phyloP scores from a whole-genome alignment of 1,284 basidiomycete species.

The Ustilago tritici region DNA sequence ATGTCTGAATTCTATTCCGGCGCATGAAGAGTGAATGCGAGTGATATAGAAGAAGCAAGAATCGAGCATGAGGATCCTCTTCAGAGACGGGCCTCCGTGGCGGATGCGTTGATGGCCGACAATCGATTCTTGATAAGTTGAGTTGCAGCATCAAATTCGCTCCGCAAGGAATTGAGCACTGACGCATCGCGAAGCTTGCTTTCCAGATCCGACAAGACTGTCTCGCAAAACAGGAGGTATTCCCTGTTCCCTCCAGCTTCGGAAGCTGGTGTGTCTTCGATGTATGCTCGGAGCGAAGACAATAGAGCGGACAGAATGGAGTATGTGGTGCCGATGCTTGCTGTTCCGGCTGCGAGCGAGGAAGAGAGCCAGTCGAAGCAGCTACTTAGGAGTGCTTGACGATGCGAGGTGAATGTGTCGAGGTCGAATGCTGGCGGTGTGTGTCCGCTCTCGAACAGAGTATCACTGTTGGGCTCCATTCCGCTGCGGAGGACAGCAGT shows the following conservation, averaged over 20 bases:
- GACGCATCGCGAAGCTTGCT: background rate
- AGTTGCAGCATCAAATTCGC: slow-evolving; percentile 2
- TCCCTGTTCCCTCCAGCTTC: slow-evolving; percentile 1
- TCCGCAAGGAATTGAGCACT: slow-evolving; percentile 11
- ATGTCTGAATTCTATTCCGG: too few species aligned
- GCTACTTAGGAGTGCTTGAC: slow-evolving; percentile 11
- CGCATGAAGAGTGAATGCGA: too few species aligned
- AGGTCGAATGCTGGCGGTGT: slow-evolving; percentile 16
- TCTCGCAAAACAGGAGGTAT: slow-evolving; percentile 22
- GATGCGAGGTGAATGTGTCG: slow-evolving; percentile 14
- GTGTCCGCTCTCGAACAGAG: background rate
- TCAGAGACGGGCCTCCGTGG: background rate
- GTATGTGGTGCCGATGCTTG: slow-evolving; percentile 25
- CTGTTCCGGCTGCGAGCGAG: background rate
- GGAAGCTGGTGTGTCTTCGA: slow-evolving; percentile 31
- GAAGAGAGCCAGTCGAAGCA: slow-evolving; percentile 17
- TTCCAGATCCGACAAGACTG: slow-evolving; percentile 18
- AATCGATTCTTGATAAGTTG: background rate
- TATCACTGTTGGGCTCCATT: background rate
- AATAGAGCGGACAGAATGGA: slow-evolving; percentile 43
- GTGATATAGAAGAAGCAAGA: too few species aligned
- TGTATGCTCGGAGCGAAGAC: slow-evolving; percentile 35
- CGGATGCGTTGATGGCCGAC: background rate
- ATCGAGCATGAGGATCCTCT: too few species aligned
- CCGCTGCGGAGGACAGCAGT: background rate